phyloP scores from a whole-genome alignment of 768 basidiomycete species.

The Amanita pseudoporphyria region DNA sequence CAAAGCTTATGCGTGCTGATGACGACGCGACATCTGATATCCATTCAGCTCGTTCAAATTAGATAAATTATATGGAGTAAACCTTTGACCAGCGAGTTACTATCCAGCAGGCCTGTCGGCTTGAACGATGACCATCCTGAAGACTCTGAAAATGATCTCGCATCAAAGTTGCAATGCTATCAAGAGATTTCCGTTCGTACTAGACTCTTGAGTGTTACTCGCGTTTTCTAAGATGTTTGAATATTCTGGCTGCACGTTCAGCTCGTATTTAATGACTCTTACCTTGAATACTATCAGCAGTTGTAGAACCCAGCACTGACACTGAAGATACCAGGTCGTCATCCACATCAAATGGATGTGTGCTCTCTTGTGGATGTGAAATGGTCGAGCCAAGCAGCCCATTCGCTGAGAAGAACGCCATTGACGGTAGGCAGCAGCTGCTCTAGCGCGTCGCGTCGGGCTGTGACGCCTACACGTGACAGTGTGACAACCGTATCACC shows the following conservation, averaged over 20 bases:
- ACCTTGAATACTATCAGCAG: neutral
- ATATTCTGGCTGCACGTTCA: neutral
- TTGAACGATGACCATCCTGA: neutral
- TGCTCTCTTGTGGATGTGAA: neutral
- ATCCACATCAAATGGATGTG: neutral
- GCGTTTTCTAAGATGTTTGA: neutral
- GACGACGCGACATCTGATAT: neutral
- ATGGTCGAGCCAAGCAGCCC: slow-evolving; percentile 19
- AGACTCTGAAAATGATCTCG: neutral
- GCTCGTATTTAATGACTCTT: neutral
- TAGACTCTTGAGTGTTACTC: neutral
- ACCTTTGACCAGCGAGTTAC: neutral
- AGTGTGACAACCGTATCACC: neutral
- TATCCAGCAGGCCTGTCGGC: slow-evolving; percentile 3
- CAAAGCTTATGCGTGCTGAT: neutral
- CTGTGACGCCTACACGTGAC: slow-evolving; percentile 3
- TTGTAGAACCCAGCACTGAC: too few species aligned
- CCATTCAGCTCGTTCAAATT: neutral
- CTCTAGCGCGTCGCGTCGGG: neutral
- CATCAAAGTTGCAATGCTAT: neutral
- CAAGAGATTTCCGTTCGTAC: neutral
- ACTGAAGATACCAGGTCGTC: too few species aligned
- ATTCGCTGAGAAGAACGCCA: slow-evolving; percentile 17
- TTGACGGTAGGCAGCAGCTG: neutral
- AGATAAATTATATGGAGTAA: neutral